Percentiles rank a stretch among this genome's conserved stretches.
phyloP scores from a whole-genome alignment of 225 moss, liverwort and hornwort species.

The Asterella californica region DNA sequence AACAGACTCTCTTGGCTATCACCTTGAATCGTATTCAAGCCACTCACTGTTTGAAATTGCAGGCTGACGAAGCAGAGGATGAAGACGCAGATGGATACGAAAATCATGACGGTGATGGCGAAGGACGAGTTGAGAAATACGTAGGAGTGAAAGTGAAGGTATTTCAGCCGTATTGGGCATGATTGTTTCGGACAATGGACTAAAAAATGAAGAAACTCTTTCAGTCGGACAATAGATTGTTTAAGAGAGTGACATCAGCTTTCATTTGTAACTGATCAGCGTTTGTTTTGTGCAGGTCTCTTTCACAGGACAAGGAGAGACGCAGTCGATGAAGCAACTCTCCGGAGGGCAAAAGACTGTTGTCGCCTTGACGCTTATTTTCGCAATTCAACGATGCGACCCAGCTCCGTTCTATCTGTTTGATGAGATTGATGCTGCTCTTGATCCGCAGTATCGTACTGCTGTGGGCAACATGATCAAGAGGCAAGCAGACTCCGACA shows the following conservation, averaged over 20 bases:
- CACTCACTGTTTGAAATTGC: neutral
- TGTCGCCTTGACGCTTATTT: slow-evolving; percentile 63
- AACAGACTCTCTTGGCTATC: neutral
- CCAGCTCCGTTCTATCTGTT: slow-evolving; percentile 71
- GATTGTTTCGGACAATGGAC: neutral
- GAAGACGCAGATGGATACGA: slow-evolving; percentile 76
- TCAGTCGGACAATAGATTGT: neutral
- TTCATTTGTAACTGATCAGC: neutral
- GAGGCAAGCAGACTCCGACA: slow-evolving; percentile 79
- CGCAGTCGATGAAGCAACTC: slow-evolving; percentile 70
- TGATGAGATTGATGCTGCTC: slow-evolving; percentile 85
- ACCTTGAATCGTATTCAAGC: neutral
- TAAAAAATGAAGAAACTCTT: neutral
- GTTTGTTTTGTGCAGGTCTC: slow-evolving; percentile 44
- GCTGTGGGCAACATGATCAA: slow-evolving; percentile 84
- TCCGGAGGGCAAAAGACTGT: slow-evolving; percentile 66
- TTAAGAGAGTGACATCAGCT: neutral
- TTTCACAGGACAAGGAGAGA: slow-evolving; percentile 67
- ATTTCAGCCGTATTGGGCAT: neutral
- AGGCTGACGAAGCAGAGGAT: slow-evolving; percentile 79
- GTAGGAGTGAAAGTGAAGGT: slow-evolving; percentile 99
- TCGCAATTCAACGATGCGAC: slow-evolving; percentile 68
- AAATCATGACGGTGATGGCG: slow-evolving; percentile 59
- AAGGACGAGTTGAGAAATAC: slow-evolving; percentile 85
- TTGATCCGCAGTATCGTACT: slow-evolving; percentile 63